Conservation (phyloP, 2,329 filamentous ascomycete species). For the Dothistroma septosporum region DNA sequence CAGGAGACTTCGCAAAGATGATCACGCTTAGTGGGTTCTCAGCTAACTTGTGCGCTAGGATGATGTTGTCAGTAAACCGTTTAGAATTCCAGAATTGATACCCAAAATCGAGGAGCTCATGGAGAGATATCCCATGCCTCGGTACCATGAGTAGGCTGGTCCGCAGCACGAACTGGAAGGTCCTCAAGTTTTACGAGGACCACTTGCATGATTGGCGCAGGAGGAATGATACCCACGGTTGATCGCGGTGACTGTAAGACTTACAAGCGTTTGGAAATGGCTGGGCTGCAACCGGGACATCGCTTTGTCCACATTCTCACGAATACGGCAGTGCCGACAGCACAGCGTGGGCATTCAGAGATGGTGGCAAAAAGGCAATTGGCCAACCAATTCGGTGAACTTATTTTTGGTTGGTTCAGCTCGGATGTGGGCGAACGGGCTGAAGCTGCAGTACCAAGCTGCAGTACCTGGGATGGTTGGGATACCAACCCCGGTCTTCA, state of each 20-base stretch:
- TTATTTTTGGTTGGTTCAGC: neutral
- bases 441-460: neutral
- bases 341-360: neutral
- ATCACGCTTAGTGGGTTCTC: neutral
- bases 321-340: slow-evolving; percentile 11
- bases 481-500: neutral
- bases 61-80: slow-evolving; percentile 50
- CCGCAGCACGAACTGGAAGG: neutral
- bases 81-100: slow-evolving; percentile 48
- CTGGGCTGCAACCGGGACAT: neutral
- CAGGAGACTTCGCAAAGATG: neutral
- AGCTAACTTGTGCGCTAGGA: slow-evolving; percentile 36
- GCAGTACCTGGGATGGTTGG: neutral
- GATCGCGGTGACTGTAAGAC: neutral
- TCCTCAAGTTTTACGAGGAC: neutral
- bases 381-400: neutral
- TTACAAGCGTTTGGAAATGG: neutral
- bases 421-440: neutral
- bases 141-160: neutral
- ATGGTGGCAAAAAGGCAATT: slow-evolving; percentile 1
- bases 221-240: neutral
- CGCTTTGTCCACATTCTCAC: neutral
- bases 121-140: slow-evolving; percentile 29
- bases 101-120: slow-evolving; percentile 50
- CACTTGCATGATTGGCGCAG: neutral